phyloP scores from a whole-genome alignment of 2,329 filamentous ascomycete genomes.

The Dothideomycetes sp. region DNA sequence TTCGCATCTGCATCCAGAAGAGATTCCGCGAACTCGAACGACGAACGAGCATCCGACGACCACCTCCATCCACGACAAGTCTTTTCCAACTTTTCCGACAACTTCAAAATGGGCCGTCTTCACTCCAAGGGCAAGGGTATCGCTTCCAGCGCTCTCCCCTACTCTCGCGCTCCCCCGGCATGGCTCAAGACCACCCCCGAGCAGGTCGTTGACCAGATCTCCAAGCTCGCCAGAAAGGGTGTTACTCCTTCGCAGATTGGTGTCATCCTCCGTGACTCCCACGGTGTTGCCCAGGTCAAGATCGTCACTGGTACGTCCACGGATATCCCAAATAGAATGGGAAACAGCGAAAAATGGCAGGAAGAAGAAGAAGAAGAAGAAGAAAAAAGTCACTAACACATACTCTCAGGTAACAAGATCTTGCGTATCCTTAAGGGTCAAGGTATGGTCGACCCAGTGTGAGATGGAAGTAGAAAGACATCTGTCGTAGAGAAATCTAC shows the following conservation, averaged over 20 bases:
- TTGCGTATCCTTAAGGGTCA: constrained; percentile 96
- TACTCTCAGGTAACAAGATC: constrained; percentile 94
- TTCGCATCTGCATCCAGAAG: constrained; percentile 1
- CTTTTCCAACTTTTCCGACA: constrained; percentile 19
- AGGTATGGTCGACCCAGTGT: constrained; percentile 61
- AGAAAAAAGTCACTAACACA: constrained; percentile 13
- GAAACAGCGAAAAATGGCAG: too few relatives aligned
- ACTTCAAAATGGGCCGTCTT: constrained; percentile 80
- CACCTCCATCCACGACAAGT: constrained; percentile 11
- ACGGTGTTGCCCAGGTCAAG: constrained; percentile 97
- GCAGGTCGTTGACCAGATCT: constrained; percentile 98
- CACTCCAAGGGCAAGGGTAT: constrained; percentile 99
- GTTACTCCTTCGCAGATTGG: constrained; percentile 97
- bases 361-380: not conserved
- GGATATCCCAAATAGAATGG: too few relatives aligned
- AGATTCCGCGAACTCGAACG: constrained; percentile 2
- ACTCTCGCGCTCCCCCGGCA: constrained; percentile 83
- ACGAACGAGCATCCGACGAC: constrained; percentile 14
- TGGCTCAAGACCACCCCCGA: constrained; percentile 99
- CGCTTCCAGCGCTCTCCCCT: constrained; percentile 87
- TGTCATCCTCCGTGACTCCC: constrained; percentile 95
- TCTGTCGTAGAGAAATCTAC: constrained; percentile 25
- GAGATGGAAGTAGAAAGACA: constrained; percentile 23
- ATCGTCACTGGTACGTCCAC: constrained; percentile 87
- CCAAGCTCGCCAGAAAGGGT: constrained; percentile 98